Percentiles rank a stretch among this genome's conserved stretches.
Evolutionary conservation across 768 basidiomycete species (phyloP).

Genomic region (Boletus rex-veris): DNA sequence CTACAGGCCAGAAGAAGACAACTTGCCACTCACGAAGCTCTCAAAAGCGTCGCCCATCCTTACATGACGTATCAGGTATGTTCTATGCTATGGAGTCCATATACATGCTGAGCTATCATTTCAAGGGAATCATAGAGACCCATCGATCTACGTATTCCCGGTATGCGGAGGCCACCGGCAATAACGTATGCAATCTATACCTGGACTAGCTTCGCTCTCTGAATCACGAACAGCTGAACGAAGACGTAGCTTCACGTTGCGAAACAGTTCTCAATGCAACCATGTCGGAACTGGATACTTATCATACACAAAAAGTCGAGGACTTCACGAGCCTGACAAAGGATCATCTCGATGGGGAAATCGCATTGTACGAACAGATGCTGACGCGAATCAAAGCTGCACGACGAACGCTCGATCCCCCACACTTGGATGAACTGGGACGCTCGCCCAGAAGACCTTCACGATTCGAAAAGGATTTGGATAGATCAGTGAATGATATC

Average conservation of each 20-base stretch:
- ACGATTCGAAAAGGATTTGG: slow-evolving; percentile 72
- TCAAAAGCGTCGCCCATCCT: slow-evolving; percentile 77
- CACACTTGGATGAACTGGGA: slow-evolving; percentile 46
- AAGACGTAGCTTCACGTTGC: slow-evolving; percentile 68
- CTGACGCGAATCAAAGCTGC: slow-evolving; percentile 57
- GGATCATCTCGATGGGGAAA: slow-evolving; percentile 78
- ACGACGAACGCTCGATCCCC: slow-evolving; percentile 49
- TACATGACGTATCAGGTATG: slow-evolving; percentile 64
- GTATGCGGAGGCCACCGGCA: slow-evolving; percentile 51
- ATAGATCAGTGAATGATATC: slow-evolving; percentile 45
- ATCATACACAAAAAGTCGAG: slow-evolving; percentile 69
- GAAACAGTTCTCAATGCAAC: slow-evolving; percentile 88
- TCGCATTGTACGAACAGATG: slow-evolving; percentile 70
- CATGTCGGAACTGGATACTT: slow-evolving; percentile 83
- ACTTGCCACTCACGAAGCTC: slow-evolving; percentile 67
- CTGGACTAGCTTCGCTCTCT: not conserved
- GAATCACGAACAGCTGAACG: slow-evolving; percentile 44
- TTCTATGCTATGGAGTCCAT: not conserved
- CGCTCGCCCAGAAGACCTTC: slow-evolving; percentile 58
- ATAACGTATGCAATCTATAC: slow-evolving; percentile 19
- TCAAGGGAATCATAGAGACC: slow-evolving; percentile 68
- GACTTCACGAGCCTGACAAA: slow-evolving; percentile 58
- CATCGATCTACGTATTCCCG: slow-evolving; percentile 66
- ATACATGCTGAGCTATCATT: not conserved
- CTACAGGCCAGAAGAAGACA: slow-evolving; percentile 68